These are phyloP conservation scores for Clavariopsis aquatica DNA, from an alignment of 495 filamentous ascomycete genomes.

Conservation along the genomic window DNA sequence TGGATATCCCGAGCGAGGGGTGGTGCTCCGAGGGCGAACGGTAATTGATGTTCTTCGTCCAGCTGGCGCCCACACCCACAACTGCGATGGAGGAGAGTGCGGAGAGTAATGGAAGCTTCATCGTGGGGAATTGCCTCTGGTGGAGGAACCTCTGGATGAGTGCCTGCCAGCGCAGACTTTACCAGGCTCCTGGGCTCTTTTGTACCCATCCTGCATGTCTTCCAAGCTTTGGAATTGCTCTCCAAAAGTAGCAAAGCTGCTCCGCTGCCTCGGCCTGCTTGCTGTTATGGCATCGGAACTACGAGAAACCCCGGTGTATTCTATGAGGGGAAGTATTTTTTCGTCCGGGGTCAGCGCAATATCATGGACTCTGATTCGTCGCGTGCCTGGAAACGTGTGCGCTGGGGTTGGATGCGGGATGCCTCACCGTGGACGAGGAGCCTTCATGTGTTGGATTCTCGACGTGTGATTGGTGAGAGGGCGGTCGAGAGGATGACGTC, in stretches of 20 bases:
- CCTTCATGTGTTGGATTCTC: conserved; percentile 9
- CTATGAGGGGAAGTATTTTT: neutral
- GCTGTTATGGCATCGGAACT: neutral
- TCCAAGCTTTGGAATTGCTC: too few species aligned
- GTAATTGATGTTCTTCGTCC: conserved; percentile 58
- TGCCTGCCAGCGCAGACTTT: neutral
- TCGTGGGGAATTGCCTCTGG: conserved; percentile 19
- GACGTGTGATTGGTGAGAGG: conserved; percentile 10
- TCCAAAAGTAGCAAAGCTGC: too few species aligned
- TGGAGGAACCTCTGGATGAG: neutral
- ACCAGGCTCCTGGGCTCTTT: conserved; percentile 7
- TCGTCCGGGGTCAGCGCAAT: conserved; percentile 12
- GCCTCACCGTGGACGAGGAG: neutral
- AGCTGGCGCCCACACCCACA: conserved; percentile 38
- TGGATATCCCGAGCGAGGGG: conserved; percentile 56
- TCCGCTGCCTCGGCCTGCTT: neutral
- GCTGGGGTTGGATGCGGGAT: neutral
- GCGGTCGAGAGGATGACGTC: neutral
- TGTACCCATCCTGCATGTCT: conserved; percentile 3
- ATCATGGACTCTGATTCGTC: conserved; percentile 6
- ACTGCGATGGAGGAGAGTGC: conserved; percentile 3
- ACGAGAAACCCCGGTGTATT: neutral
- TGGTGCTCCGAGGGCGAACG: conserved; percentile 61
- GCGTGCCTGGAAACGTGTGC: conserved; percentile 5
- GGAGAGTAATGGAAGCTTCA: conserved; percentile 29